Evolutionary conservation across 2,329 filamentous ascomycete genomes (phyloP).

Genomic region (Kalmusia sp.): DNA sequence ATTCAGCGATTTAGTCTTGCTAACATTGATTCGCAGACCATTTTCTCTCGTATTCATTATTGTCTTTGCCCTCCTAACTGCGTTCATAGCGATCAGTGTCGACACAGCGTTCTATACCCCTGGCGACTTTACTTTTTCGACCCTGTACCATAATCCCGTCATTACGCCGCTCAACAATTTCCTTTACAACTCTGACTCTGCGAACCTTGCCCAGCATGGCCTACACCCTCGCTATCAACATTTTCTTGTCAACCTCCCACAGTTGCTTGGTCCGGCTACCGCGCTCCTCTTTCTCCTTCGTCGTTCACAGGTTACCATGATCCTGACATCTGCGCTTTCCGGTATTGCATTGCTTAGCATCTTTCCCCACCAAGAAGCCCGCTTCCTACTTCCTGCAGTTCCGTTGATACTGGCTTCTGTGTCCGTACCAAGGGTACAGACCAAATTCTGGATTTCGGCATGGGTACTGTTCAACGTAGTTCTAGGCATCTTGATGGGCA

Average conservation of each 20-base stretch:
- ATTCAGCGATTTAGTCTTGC: background rate
- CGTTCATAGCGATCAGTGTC: slow-evolving; percentile 75
- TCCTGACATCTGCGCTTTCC: slow-evolving; percentile 76
- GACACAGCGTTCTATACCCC: slow-evolving; percentile 83
- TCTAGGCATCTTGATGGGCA: slow-evolving; percentile 77
- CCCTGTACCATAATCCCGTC: slow-evolving; percentile 63
- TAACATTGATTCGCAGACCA: slow-evolving; percentile 53
- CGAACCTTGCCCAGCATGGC: slow-evolving; percentile 61
- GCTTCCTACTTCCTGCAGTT: slow-evolving; percentile 77
- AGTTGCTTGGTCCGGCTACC: slow-evolving; percentile 60
- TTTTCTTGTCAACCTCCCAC: slow-evolving; percentile 58
- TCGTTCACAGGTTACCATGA: slow-evolving; percentile 56
- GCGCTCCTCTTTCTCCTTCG: slow-evolving; percentile 59
- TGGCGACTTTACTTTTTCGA: slow-evolving; percentile 68
- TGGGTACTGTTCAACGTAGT: slow-evolving; percentile 76
- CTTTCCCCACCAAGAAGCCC: slow-evolving; percentile 81
- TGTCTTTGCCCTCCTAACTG: slow-evolving; percentile 70
- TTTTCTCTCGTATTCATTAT: slow-evolving; percentile 68
- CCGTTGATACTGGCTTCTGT: slow-evolving; percentile 80
- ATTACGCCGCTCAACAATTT: slow-evolving; percentile 63
- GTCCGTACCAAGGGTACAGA: slow-evolving; percentile 66
- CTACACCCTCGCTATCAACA: slow-evolving; percentile 62
- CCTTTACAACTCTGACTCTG: slow-evolving; percentile 56
- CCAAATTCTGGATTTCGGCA: slow-evolving; percentile 56
- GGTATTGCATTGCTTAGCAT: slow-evolving; percentile 74